A percentile compares a stretch with the other conserved stretches of the same genome.
Evolutionary conservation across 163 green algal species (phyloP).

Genomic region (Chloromonas sp.): DNA sequence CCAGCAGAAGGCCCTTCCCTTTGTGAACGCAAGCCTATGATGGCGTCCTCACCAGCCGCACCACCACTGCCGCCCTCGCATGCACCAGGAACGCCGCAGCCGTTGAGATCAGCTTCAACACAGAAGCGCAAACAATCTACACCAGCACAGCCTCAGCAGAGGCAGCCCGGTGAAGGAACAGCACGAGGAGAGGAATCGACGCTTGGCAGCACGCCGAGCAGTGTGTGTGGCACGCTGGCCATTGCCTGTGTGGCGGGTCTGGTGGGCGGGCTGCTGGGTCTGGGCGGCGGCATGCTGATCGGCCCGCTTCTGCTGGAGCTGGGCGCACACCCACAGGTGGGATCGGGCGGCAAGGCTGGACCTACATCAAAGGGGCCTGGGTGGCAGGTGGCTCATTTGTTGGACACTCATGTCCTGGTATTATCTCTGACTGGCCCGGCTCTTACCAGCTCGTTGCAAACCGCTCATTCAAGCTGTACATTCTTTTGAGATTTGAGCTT

Average conservation of each 20-base stretch:
- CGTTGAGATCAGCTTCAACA: too few relatives aligned
- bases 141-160: too few relatives aligned
- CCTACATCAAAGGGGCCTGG: neutral
- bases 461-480: too few relatives aligned
- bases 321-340: slow-evolving; percentile 24
- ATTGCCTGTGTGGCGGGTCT: slow-evolving; percentile 14
- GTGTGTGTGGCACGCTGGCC: neutral
- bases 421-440: too few relatives aligned
- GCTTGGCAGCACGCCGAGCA: neutral
- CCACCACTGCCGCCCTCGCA: neutral
- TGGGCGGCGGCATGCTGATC: slow-evolving; percentile 34
- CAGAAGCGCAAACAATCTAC: too few relatives aligned
- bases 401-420: neutral
- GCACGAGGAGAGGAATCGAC: neutral
- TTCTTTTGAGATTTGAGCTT: too few relatives aligned
- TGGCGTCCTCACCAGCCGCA: neutral
- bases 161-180: too few relatives aligned
- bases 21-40: too few relatives aligned
- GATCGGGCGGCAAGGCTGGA: neutral
- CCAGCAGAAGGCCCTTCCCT: too few relatives aligned
- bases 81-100: too few relatives aligned
- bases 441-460: too few relatives aligned
- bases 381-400: neutral
- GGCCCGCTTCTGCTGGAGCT: slow-evolving; percentile 26
- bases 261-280: slow-evolving; percentile 24